A percentile compares a stretch with the other conserved stretches of the same genome.
Evolutionary conservation across 257 asterid genomes (phyloP).

Genomic region (Solanum sparsipilum): DNA sequence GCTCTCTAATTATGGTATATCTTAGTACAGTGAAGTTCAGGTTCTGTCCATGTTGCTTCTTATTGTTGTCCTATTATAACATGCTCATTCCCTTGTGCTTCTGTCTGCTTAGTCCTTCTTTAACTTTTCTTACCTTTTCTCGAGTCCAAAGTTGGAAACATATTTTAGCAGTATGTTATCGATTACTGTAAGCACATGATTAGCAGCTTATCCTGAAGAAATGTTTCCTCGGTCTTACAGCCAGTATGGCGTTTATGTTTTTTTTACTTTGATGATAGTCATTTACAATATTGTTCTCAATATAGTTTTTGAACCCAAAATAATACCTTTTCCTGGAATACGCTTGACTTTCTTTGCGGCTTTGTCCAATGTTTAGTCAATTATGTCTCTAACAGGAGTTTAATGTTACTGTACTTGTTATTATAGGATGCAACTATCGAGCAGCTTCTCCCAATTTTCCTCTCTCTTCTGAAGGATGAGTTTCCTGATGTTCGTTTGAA

Average conservation of each 20-base stretch:
- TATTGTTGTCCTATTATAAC: not conserved
- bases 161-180: not conserved
- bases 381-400: not conserved
- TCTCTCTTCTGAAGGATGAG: constrained; percentile 82
- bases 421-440: constrained; percentile 76
- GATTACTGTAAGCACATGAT: not conserved
- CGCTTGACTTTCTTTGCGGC: not conserved
- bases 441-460: constrained; percentile 87
- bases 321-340: not conserved
- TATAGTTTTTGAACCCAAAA: not conserved
- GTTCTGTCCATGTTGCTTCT: not conserved
- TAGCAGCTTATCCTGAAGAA: not conserved
- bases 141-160: not conserved
- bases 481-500: constrained; percentile 83
- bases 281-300: not conserved
- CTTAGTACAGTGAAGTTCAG: not conserved
- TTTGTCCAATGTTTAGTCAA: not conserved
- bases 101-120: not conserved
- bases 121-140: not conserved
- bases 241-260: not conserved
- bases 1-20: not conserved
- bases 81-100: not conserved
- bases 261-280: not conserved
- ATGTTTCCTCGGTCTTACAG: not conserved
- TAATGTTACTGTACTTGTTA: constrained; percentile 6